phyloP scores from a whole-genome alignment of 1,284 basidiomycete genomes.

The Trametes pubescens region DNA sequence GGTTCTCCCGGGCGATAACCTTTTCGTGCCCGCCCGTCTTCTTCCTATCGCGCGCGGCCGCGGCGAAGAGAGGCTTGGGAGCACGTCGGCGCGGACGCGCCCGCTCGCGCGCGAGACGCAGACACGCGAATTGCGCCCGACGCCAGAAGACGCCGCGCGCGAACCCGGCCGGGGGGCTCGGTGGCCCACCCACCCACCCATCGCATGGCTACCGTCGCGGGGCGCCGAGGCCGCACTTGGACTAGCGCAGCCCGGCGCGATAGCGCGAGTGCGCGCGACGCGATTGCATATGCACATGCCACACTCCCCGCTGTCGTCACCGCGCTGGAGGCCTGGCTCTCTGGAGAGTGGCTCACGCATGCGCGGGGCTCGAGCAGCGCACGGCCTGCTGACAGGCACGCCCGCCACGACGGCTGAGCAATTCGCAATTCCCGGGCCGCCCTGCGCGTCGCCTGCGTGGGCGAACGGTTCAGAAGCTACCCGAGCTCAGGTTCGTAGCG shows the following conservation, averaged over 20 bases:
- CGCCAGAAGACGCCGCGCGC: slow-evolving; percentile 12
- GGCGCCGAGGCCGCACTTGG: slow-evolving; percentile 5
- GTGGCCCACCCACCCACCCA: too few species aligned
- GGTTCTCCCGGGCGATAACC: slow-evolving; percentile 20
- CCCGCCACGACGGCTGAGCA: slow-evolving; percentile 20
- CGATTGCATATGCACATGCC: not conserved
- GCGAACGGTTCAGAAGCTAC: slow-evolving; percentile 13
- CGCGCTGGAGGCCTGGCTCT: not conserved
- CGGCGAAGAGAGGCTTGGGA: not conserved
- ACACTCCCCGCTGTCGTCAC: not conserved
- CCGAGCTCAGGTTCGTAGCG: slow-evolving; percentile 26
- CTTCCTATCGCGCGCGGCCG: slow-evolving; percentile 4
- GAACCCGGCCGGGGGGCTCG: not conserved
- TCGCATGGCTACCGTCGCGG: slow-evolving; percentile 8
- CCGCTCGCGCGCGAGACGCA: not conserved
- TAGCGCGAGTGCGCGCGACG: not conserved
- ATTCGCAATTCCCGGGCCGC: slow-evolving; percentile 18
- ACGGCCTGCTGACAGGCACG: slow-evolving; percentile 26
- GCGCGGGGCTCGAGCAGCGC: not conserved
- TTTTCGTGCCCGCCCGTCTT: slow-evolving; percentile 7
- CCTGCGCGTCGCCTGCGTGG: not conserved
- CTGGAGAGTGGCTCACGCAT: too few species aligned
- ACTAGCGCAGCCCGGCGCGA: not conserved
- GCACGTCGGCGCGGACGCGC: slow-evolving; percentile 2
- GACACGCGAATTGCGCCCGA: slow-evolving; percentile 14